These are phyloP conservation scores for Aeminium ludgeri DNA, from an alignment of 495 filamentous ascomycete species.

Conservation along the genomic window DNA sequence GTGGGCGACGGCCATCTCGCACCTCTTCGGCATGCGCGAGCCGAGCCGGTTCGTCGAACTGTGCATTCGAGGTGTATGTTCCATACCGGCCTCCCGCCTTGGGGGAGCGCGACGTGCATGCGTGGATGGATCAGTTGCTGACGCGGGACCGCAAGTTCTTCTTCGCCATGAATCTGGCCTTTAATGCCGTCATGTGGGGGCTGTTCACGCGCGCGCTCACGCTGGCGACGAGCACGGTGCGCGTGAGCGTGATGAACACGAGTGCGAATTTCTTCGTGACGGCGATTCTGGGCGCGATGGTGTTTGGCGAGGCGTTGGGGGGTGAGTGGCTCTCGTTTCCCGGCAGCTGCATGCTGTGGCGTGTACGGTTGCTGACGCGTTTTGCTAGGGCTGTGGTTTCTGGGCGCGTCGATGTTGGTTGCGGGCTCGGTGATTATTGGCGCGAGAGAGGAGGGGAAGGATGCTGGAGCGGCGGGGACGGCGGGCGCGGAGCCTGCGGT, in stretches of 20 bases:
- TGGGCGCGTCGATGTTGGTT: constrained; percentile 68
- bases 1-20: constrained; percentile 47
- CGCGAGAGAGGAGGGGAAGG: constrained; percentile 43
- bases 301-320: constrained; percentile 56
- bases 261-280: constrained; percentile 84
- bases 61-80: constrained; percentile 50
- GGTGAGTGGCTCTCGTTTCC: constrained; percentile 16
- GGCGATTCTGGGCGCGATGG: constrained; percentile 58
- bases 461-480: too few relatives aligned
- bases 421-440: constrained; percentile 86
- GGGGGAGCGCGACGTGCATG: too few relatives aligned
- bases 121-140: too few relatives aligned
- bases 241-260: constrained; percentile 86
- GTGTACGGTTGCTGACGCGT: background rate
- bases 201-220: constrained; percentile 75
- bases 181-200: constrained; percentile 92
- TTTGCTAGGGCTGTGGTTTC: constrained; percentile 54
- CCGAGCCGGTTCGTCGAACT: constrained; percentile 42
- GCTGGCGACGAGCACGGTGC: constrained; percentile 64
- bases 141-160: constrained; percentile 51
- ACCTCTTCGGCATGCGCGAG: constrained; percentile 38
- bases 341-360: background rate
- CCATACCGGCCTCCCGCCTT: too few relatives aligned
- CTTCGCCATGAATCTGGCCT: constrained; percentile 72
- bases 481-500: too few relatives aligned